These are phyloP conservation scores for Lipomyces sp. DNA, from an alignment of 805 yeast species.

Conservation along the genomic window DNA sequence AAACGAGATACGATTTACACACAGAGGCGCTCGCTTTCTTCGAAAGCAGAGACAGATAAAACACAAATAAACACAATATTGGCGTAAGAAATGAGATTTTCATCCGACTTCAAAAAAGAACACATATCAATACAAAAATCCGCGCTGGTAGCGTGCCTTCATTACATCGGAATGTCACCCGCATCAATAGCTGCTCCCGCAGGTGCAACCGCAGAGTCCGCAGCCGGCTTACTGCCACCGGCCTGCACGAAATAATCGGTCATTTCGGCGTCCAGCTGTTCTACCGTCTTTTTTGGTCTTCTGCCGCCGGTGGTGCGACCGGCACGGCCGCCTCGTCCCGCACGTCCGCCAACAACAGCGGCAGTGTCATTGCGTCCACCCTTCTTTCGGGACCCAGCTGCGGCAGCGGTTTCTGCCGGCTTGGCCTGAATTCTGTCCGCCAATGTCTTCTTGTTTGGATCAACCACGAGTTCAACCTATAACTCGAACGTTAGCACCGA, in stretches of 20 bases:
- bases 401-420: slow-evolving; percentile 3
- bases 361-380: slow-evolving; percentile 1
- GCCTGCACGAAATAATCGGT: slow-evolving; percentile 70
- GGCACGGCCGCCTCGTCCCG: slow-evolving; percentile 30
- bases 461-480: slow-evolving; percentile 71
- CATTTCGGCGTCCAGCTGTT: slow-evolving; percentile 97
- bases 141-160: too few relatives aligned
- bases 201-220: slow-evolving; percentile 13
- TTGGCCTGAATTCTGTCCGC: slow-evolving; percentile 29
- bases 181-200: slow-evolving; percentile 26
- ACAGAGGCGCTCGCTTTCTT: too few relatives aligned
- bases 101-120: too few relatives aligned
- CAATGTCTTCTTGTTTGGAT: slow-evolving; percentile 51
- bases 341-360: slow-evolving; percentile 3
- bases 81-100: too few relatives aligned
- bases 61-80: too few relatives aligned
- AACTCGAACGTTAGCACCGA: not conserved
- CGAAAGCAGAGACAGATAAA: too few relatives aligned
- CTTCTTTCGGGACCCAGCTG: slow-evolving; percentile 7
- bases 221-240: slow-evolving; percentile 23
- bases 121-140: too few relatives aligned
- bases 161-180: slow-evolving; percentile 32
- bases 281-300: slow-evolving; percentile 71
- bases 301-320: slow-evolving; percentile 29
- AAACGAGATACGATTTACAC: too few relatives aligned